phyloP scores from a whole-genome alignment of 2,329 filamentous ascomycete species.

The Davidsoniella neocaledoniae region DNA sequence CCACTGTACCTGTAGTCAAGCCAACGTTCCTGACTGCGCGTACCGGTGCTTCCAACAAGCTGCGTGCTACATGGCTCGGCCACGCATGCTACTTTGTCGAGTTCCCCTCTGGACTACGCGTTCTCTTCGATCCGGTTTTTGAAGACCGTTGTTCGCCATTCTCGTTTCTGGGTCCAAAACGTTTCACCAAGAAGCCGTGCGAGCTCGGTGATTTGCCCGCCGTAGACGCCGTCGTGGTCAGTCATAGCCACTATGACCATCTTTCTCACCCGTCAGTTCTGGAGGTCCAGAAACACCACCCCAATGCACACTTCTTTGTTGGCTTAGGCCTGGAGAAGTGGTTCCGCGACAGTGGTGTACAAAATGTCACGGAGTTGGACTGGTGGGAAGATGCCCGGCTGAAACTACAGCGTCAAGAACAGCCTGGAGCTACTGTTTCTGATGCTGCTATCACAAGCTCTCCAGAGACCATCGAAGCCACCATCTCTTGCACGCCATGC shows the following conservation, averaged over 20 bases:
- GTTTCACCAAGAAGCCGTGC: constrained; percentile 66
- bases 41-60: constrained; percentile 29
- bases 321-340: constrained; percentile 68
- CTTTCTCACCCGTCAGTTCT: constrained; percentile 60
- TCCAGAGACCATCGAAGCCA: constrained; percentile 44
- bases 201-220: constrained; percentile 59
- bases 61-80: constrained; percentile 86
- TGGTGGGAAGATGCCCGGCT: constrained; percentile 84
- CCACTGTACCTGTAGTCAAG: constrained; percentile 48
- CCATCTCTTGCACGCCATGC: constrained; percentile 62
- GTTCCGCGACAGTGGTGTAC: constrained; percentile 56
- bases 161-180: constrained; percentile 50
- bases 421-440: constrained; percentile 15
- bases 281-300: constrained; percentile 53
- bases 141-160: constrained; percentile 73
- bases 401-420: constrained; percentile 28
- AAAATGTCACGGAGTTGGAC: constrained; percentile 72
- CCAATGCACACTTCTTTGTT: constrained; percentile 74
- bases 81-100: constrained; percentile 91
- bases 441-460: constrained; percentile 17
- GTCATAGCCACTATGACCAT: constrained; percentile 88
- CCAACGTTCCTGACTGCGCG: constrained; percentile 51
- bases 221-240: constrained; percentile 65
- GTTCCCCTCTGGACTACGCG: constrained; percentile 69
- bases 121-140: constrained; percentile 88